Percentiles rank a stretch among this genome's conserved stretches.
Evolutionary conservation across 2,329 filamentous ascomycete genomes (phyloP).

Genomic region (Alternaria arbusti): DNA sequence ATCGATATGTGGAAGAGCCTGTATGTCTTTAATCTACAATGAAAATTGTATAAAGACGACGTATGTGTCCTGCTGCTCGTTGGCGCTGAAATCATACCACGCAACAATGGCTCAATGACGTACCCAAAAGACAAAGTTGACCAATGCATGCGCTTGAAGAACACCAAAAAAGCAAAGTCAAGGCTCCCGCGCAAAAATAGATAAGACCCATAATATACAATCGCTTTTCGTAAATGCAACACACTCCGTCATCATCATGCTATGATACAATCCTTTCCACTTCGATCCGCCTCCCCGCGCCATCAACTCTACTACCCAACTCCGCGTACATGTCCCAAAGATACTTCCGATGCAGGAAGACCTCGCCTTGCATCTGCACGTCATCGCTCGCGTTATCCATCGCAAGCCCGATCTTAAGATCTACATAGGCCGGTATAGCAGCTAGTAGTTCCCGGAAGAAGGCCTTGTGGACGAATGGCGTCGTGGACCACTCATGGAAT

Average conservation of each 20-base stretch:
- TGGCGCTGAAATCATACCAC: background rate
- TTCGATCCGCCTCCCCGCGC: background rate
- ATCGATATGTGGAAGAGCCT: too few species aligned
- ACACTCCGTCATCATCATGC: background rate
- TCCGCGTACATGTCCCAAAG: conserved; percentile 34
- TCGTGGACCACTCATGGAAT: conserved; percentile 24
- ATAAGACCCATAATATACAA: background rate
- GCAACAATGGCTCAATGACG: too few species aligned
- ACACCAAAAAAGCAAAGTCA: background rate
- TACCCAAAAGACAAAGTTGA: background rate
- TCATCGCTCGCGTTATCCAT: conserved; percentile 6
- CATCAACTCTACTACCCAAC: conserved; percentile 7
- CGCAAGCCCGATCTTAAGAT: conserved; percentile 26
- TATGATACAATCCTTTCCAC: background rate
- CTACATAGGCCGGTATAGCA: conserved; percentile 24
- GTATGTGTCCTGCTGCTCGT: background rate
- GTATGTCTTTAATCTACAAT: background rate
- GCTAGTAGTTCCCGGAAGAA: conserved; percentile 37
- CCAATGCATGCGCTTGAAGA: background rate
- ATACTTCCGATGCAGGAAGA: conserved; percentile 10
- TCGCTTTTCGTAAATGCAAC: background rate
- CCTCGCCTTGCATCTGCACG: conserved; percentile 24
- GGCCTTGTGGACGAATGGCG: conserved; percentile 37
- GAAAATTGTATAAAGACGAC: background rate
- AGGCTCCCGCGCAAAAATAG: background rate